These are phyloP conservation scores for Castanea crenata DNA, from an alignment of 306 rosid genomes.

Conservation along the genomic window DNA sequence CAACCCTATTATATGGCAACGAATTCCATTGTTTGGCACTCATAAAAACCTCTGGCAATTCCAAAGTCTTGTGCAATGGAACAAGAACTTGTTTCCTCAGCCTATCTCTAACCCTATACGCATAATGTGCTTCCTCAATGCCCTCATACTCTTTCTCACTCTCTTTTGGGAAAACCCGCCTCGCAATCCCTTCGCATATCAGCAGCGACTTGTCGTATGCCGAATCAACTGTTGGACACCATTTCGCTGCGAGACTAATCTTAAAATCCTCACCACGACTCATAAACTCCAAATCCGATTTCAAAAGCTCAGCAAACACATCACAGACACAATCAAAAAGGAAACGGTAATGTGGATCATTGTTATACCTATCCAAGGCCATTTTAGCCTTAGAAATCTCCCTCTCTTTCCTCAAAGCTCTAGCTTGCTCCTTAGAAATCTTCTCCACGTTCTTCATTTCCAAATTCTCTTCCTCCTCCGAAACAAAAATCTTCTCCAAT, in stretches of 20 bases:
- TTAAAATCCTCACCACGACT: background rate
- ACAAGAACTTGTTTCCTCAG: constrained; percentile 6
- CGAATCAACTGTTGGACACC: constrained; percentile 14
- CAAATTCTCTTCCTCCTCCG: too few relatives aligned
- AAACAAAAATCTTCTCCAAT: too few relatives aligned
- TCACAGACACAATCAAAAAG: constrained; percentile 2
- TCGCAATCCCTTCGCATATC: constrained; percentile 19
- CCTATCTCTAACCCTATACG: constrained; percentile 2
- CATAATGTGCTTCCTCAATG: constrained; percentile 1
- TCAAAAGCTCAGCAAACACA: constrained; percentile 14
- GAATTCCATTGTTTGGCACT: constrained; percentile 8
- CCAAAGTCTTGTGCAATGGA: constrained; percentile 4
- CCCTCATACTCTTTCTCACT: constrained; percentile 1
- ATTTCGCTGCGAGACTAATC: constrained; percentile 7
- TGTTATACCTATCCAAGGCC: constrained; percentile 1
- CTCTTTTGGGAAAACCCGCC: constrained; percentile 5
- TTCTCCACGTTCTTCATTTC: background rate
- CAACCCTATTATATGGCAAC: constrained; percentile 28
- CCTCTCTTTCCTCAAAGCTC: constrained; percentile 11
- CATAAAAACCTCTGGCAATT: constrained; percentile 17
- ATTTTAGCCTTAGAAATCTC: background rate
- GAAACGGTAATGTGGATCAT: background rate
- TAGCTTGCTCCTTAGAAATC: background rate
- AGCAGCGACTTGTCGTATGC: constrained; percentile 1
- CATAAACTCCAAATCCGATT: background rate